These are phyloP conservation scores for Claviceps arundinis DNA, from an alignment of 2,329 filamentous ascomycete genomes.

Conservation along the genomic window DNA sequence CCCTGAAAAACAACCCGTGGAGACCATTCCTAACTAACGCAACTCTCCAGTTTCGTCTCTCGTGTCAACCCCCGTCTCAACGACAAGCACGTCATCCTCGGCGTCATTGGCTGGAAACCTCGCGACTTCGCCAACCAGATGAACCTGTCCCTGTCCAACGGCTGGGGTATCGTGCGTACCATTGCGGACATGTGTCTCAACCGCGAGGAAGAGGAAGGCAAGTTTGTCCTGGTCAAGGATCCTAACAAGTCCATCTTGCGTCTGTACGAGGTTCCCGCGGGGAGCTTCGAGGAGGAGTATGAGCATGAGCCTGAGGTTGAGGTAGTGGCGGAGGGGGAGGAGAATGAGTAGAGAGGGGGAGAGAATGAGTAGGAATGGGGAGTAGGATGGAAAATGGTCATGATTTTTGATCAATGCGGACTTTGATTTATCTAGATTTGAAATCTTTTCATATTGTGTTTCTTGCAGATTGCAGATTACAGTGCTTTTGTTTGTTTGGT, in stretches of 20 bases:
- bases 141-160: slow-evolving; percentile 93
- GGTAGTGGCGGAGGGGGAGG: slow-evolving; percentile 30
- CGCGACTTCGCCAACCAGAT: slow-evolving; percentile 95
- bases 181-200: slow-evolving; percentile 89
- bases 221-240: slow-evolving; percentile 76
- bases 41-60: slow-evolving; percentile 65
- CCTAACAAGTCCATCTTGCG: slow-evolving; percentile 94
- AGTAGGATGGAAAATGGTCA: neutral
- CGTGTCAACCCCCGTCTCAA: slow-evolving; percentile 84
- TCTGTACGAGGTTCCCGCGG: slow-evolving; percentile 77
- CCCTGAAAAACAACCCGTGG: no score
- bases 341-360: slow-evolving; percentile 15
- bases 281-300: slow-evolving; percentile 82
- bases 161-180: slow-evolving; percentile 97
- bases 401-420: neutral
- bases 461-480: neutral
- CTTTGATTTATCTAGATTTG: neutral
- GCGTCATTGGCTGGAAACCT: slow-evolving; percentile 95
- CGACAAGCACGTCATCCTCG: slow-evolving; percentile 87
- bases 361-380: neutral
- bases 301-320: slow-evolving; percentile 50
- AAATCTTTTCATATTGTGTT: neutral
- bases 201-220: slow-evolving; percentile 62
- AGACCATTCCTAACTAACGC: slow-evolving; percentile 13
- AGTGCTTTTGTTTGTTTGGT: neutral